phyloP scores from a whole-genome alignment of 2,329 filamentous ascomycete genomes.

The Nothophaeocryptopus gaeumannii region DNA sequence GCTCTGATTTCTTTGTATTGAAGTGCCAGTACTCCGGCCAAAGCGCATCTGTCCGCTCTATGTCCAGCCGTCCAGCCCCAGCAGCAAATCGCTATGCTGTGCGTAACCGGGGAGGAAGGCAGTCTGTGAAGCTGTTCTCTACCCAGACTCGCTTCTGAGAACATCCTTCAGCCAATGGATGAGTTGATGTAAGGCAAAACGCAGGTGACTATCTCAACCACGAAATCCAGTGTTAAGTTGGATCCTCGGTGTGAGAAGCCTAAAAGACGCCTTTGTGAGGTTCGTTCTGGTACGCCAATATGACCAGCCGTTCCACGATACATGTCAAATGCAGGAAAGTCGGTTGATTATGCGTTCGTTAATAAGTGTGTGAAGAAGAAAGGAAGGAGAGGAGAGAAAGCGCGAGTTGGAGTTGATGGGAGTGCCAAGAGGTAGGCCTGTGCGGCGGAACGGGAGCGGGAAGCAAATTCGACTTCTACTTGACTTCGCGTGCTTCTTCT shows the following conservation, averaged over 20 bases:
- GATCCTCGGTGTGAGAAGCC: conserved; percentile 23
- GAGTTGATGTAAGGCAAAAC: conserved; percentile 22
- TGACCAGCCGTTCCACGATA: conserved; percentile 27
- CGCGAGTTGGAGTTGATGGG: conserved; percentile 1
- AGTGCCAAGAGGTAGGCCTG: conserved; percentile 4
- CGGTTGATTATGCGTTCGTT: conserved; percentile 32
- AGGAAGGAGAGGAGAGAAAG: conserved; percentile 6
- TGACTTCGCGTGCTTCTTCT: too few relatives aligned
- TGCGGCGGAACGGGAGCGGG: not conserved
- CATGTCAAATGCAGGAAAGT: conserved; percentile 18
- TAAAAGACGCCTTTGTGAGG: conserved; percentile 24
- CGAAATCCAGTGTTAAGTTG: conserved; percentile 12
- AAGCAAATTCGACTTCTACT: not conserved
- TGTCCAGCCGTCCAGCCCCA: too few relatives aligned
- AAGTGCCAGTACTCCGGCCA: too few relatives aligned
- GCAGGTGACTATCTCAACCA: conserved; percentile 28
- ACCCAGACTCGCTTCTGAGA: too few relatives aligned
- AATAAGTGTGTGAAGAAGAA: conserved; percentile 25
- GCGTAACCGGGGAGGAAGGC: too few relatives aligned
- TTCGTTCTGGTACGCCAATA: conserved; percentile 31
- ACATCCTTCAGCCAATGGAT: not conserved
- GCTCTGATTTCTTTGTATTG: too few relatives aligned
- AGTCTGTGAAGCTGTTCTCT: too few relatives aligned
- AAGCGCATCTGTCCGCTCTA: too few relatives aligned
- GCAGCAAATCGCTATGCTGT: too few relatives aligned